phyloP scores from a whole-genome alignment of 768 basidiomycete genomes.

The Cytidiella melzeri region DNA sequence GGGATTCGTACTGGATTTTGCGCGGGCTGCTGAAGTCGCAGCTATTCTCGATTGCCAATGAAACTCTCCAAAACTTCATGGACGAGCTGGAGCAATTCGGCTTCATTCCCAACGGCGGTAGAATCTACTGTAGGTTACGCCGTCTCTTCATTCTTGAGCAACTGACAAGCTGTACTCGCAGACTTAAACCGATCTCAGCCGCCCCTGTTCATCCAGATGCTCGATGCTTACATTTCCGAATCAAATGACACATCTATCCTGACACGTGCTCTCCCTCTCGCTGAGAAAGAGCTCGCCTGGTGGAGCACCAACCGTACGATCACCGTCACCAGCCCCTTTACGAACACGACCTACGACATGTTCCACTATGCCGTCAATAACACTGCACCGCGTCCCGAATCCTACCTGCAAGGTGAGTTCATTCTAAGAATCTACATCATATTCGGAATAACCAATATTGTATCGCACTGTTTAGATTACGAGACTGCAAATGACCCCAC shows the following conservation, averaged over 20 bases:
- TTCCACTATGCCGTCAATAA: conserved; percentile 75
- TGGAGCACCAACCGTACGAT: conserved; percentile 73
- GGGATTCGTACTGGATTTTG: conserved; percentile 81
- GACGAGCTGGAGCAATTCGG: conserved; percentile 80
- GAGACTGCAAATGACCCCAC: conserved; percentile 64
- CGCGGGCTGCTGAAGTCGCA: conserved; percentile 82
- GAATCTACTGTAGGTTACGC: conserved; percentile 67
- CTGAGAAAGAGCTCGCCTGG: conserved; percentile 83
- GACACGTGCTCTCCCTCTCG: conserved; percentile 72
- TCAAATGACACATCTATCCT: conserved; percentile 75
- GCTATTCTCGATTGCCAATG: conserved; percentile 65
- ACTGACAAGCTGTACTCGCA: conserved; percentile 20
- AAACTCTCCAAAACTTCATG: conserved; percentile 90
- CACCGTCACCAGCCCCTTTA: conserved; percentile 63
- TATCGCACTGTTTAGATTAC: conserved; percentile 49
- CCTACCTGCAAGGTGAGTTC: conserved; percentile 54
- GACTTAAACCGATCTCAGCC: conserved; percentile 91
- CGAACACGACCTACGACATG: conserved; percentile 58
- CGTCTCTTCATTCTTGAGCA: not conserved
- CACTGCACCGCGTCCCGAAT: conserved; percentile 85
- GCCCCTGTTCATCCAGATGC: conserved; percentile 88
- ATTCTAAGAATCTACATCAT: not conserved
- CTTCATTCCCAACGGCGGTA: conserved; percentile 92
- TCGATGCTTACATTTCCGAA: conserved; percentile 71
- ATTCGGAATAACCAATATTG: too few species aligned